Base-by-base conservation (phyloP, 2,329 filamentous ascomycete species). In the Magnaporthiopsis rhizophila region DNA sequence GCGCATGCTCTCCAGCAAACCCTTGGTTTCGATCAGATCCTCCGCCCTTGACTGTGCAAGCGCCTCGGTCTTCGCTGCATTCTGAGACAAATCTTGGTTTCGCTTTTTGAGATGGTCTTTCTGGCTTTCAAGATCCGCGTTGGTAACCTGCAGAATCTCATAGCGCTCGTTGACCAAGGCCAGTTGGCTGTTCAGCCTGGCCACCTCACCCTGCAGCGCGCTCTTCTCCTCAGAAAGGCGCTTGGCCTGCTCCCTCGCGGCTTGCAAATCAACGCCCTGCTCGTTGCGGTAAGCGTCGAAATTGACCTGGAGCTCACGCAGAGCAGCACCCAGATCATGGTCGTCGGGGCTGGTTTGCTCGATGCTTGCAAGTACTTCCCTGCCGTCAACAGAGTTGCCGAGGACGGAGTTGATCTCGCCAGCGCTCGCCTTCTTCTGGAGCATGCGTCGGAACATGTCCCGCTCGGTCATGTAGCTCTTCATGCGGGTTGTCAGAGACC, bases 361-460 rank as follows among this genome's bases (percentile, higher is more conserved):
- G 68, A 86, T 85, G 69, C 81, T 87, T 65, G 79, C 78, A 63
- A 88, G 77, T 36, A 86, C 81, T 63, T 81, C 79, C 53, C 83
- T 80, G 21, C 85, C 83, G 65, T 88, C 86, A 38, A 89, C 77
- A 24, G 90, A 90, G 69, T 88, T 86, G 1, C 89, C 91, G 72
- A 96, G 88, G 62, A 87, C 81, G 1, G 88, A 88, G 21, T 84
- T 83, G 58, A 89, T 80, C 66, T 92, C 89, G 15, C 79, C 81
- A 73, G 84, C 73, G 72, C 83, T 71, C 72, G 81, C 74, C 77
- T 87, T 75, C 67, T 95, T 90, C 69, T 94, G 90, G 36, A 97
- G 84, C 80, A 98, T 93, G 63, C 93, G 92, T 28, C 94, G 88
- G 87, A 97, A 98, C 86, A 97, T 97, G 73, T 99, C 94, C 67